Conservation (phyloP, 1,139 yeast species). For the Lodderomyces metapsilosis region DNA sequence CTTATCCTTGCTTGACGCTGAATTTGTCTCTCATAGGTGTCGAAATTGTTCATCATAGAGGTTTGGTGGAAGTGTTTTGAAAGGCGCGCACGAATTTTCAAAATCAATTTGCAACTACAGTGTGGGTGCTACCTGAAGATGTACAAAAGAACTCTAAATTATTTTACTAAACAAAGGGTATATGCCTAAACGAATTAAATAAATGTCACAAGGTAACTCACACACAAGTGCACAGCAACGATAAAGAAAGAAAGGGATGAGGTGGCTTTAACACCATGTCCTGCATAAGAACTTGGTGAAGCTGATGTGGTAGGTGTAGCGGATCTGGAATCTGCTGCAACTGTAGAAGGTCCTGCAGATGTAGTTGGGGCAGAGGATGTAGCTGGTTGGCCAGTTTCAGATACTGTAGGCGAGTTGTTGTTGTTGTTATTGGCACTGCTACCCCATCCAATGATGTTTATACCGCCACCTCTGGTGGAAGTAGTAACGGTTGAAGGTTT, state of each 20-base stretch:
- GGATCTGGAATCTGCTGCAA: too few species aligned
- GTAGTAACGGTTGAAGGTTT: not conserved
- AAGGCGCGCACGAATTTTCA: not conserved
- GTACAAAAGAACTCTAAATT: not conserved
- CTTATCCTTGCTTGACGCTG: conserved; percentile 32
- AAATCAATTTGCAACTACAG: not conserved
- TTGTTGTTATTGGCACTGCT: not conserved
- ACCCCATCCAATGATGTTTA: not conserved
- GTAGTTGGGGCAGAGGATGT: not conserved
- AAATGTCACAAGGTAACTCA: conserved; percentile 1
- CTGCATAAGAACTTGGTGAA: not conserved
- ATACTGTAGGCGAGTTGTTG: not conserved
- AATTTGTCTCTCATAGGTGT: conserved; percentile 17
- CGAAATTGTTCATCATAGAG: not conserved
- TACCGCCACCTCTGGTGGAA: not conserved
- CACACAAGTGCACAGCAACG: not conserved
- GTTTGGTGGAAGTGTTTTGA: not conserved
- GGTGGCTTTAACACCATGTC: not conserved
- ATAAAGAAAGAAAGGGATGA: not conserved
- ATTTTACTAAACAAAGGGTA: conserved; percentile 1
- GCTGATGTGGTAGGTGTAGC: not conserved
- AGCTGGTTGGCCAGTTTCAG: too few species aligned
- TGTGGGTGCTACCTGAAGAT: not conserved
- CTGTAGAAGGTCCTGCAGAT: not conserved
- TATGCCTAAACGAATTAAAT: not conserved